Evolutionary conservation across 2,329 filamentous ascomycete genomes (phyloP), one percentile per base, ranked within the genome.

Genomic region (Sordariomycetes sp.): DNA sequence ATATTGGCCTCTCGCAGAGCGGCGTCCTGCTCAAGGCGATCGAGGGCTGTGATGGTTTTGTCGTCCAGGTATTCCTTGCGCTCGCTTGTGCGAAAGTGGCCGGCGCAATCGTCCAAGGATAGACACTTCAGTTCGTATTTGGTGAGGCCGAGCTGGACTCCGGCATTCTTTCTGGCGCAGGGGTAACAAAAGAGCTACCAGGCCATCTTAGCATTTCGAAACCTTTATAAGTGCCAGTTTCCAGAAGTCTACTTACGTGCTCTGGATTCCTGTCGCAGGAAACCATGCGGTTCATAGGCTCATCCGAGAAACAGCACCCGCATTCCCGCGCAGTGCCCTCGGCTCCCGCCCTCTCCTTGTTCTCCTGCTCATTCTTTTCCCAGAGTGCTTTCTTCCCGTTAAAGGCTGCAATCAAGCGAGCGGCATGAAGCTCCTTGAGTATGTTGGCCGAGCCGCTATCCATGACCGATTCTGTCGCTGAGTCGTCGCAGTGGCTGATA

Each of bases 101-200:
- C 82, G 0, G 72, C 66, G 66, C 90, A 95, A 2, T 76, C 81
- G 59, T 84, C 80, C 56, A 73, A 80, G 22, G 85, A 86, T 75
- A 91, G 85, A 68, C 90, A 95, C 2, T 69, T 67, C 22, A 94
- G 74, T 52, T 82, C 73, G 65, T 87, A 86, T 60, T 81, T 84
- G n/a, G 79, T 79, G 24, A 82, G 72, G 1, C 88, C 89, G 56
- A 95, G 77, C 61, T 85, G 78, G 7, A 73, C 79, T 63, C 89
- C 82, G 4, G 89, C 86, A 60, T 83, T 83, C 24, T 69, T 77
- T 58, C 74, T 80, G 6, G 84, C 77, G 65, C 90, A 95, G 1
- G 71, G 69, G 53, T 75, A 74, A 67, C 90, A 95, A 67, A 92
- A 91, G 65, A 78, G 80, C 71, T 74, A 22, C 15, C 22, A 1